phyloP scores from a whole-genome alignment of 2,329 filamentous ascomycete species.

The Talaromyces verruculosus region DNA sequence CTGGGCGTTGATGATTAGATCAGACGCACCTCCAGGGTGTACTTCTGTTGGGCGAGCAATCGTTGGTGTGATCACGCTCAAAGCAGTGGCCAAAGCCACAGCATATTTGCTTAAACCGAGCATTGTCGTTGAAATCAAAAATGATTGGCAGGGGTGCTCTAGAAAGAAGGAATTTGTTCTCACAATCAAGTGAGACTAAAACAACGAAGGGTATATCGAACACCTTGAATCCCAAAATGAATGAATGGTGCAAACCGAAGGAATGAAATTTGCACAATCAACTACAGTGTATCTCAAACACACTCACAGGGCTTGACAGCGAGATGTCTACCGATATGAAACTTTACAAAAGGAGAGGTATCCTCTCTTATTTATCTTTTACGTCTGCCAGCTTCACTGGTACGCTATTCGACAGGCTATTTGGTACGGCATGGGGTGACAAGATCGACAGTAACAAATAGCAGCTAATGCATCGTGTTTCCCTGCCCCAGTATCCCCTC shows the following conservation, averaged over 20 bases:
- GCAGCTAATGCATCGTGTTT: conserved; percentile 6
- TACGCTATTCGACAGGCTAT: background rate
- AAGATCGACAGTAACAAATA: conserved; percentile 12
- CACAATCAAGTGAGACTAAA: background rate
- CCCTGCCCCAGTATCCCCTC: background rate
- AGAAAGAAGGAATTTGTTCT: conserved; percentile 4
- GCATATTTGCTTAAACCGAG: conserved; percentile 13
- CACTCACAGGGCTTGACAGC: background rate
- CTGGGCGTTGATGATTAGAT: conserved; percentile 12
- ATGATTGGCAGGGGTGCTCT: background rate
- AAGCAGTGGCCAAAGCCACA: conserved; percentile 6
- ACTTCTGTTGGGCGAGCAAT: conserved; percentile 17
- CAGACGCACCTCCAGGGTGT: conserved; percentile 15
- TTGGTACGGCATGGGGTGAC: conserved; percentile 2
- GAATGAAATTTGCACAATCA: conserved; percentile 8
- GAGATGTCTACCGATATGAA: background rate
- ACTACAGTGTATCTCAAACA: conserved; percentile 1
- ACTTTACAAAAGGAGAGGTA: background rate
- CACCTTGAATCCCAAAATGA: conserved; percentile 9
- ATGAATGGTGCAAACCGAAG: background rate
- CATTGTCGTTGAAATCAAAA: conserved; percentile 9
- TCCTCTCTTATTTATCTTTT: background rate
- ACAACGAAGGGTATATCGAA: conserved; percentile 16
- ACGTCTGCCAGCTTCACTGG: background rate
- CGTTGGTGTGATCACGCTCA: conserved; percentile 7